A percentile compares a stretch with the other conserved stretches of the same genome.
These are phyloP conservation scores for Helenozyma rhizophorensis DNA, from an alignment of 805 yeast species.

Conservation along the genomic window DNA sequence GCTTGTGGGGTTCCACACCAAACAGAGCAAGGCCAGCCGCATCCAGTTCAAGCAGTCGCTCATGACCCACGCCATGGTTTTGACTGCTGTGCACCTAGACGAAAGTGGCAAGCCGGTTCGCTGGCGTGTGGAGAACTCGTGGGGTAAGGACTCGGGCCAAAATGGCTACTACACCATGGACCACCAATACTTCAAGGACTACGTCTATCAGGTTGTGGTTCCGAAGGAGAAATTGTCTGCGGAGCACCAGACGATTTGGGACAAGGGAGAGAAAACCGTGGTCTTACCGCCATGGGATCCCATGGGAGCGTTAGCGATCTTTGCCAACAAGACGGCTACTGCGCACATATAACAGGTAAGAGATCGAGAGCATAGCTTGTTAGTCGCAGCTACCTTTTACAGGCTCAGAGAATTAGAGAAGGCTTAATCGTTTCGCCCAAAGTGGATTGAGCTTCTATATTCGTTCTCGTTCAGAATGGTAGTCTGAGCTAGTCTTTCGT, in stretches of 20 bases:
- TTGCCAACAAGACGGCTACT: conserved; percentile 4
- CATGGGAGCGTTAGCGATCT: conserved; percentile 65
- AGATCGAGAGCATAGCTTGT: too few relatives aligned
- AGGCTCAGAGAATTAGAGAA: too few relatives aligned
- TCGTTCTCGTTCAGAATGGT: too few relatives aligned
- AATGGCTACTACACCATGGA: conserved; percentile 71
- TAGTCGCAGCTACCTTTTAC: too few relatives aligned
- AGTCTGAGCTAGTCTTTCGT: too few relatives aligned
- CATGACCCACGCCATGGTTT: conserved; percentile 21
- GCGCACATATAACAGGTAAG: too few relatives aligned
- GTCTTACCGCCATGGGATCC: conserved; percentile 77
- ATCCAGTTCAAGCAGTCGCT: conserved; percentile 17
- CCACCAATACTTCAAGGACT: conserved; percentile 69
- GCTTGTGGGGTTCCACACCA: conserved; percentile 11
- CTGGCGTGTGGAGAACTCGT: conserved; percentile 73
- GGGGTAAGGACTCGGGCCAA: conserved; percentile 67
- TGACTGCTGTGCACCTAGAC: conserved; percentile 18
- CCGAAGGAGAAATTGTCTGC: conserved; percentile 23
- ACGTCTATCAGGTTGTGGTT: conserved; percentile 64
- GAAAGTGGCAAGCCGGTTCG: conserved; percentile 52
- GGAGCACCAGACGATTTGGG: conserved; percentile 32
- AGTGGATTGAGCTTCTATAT: too few relatives aligned
- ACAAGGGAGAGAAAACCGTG: conserved; percentile 40
- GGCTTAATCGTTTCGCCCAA: too few relatives aligned
- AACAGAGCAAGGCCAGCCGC: conserved; percentile 16